Evolutionary conservation across 306 rosid genomes (phyloP).

Genomic region (Glycyrrhiza uralensis): DNA sequence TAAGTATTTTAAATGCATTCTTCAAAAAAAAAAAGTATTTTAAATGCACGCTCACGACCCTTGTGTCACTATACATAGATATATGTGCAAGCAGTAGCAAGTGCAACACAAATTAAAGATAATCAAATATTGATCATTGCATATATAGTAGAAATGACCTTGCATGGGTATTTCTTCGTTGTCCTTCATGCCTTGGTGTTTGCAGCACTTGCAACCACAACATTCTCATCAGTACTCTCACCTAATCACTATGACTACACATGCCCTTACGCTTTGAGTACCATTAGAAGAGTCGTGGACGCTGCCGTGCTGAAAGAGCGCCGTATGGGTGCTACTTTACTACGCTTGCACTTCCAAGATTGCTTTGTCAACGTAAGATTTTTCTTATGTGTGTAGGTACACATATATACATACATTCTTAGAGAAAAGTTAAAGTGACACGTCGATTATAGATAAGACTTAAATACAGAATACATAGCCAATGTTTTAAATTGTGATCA

Average conservation of each 20-base stretch:
- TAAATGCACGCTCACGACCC: not conserved
- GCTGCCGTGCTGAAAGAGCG: constrained; percentile 29
- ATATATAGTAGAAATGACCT: constrained; percentile 15
- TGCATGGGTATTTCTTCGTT: not conserved
- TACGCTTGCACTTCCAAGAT: constrained; percentile 48
- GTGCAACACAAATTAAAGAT: no score
- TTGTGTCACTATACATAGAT: constrained; percentile 17
- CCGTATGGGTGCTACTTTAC: constrained; percentile 43
- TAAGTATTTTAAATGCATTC: no score
- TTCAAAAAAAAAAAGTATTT: no score
- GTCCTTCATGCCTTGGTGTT: not conserved
- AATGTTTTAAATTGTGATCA: no score
- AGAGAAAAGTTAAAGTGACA: no score
- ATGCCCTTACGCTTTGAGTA: constrained; percentile 35
- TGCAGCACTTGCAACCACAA: constrained; percentile 16
- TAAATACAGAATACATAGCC: no score
- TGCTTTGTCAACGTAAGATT: constrained; percentile 43
- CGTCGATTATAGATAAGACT: no score
- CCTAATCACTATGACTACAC: constrained; percentile 30
- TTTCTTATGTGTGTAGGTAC: not conserved
- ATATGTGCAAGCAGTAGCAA: not conserved
- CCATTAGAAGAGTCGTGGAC: constrained; percentile 25
- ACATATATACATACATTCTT: no score
- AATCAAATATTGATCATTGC: no score
- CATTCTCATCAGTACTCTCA: constrained; percentile 15